Conservation (phyloP, 164 flowering plant species). For the Umbilicus rupestris region DNA sequence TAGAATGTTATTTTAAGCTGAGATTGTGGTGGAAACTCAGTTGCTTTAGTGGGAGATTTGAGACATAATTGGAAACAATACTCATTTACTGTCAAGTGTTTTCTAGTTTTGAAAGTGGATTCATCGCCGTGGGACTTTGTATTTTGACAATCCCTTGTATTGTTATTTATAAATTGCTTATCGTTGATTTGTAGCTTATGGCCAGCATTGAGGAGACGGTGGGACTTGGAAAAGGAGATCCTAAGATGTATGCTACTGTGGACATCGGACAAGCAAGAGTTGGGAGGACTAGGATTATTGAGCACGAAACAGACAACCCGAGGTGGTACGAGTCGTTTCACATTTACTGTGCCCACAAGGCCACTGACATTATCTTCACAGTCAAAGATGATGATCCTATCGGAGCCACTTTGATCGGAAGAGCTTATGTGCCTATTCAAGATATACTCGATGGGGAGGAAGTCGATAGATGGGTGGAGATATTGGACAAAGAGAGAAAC, state of each 20-base stretch:
- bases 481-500: constrained; percentile 28
- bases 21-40: neutral
- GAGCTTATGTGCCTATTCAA: constrained; percentile 48
- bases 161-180: neutral
- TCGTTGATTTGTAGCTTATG: neutral
- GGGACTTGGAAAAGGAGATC: constrained; percentile 1
- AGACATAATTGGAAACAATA: neutral
- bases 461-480: constrained; percentile 35
- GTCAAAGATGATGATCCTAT: constrained; percentile 41
- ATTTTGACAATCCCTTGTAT: neutral
- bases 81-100: neutral
- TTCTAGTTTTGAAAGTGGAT: neutral
- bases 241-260: constrained; percentile 40
- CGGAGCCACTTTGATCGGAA: constrained; percentile 53
- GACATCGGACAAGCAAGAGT: constrained; percentile 53
- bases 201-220: constrained; percentile 2
- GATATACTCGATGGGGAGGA: constrained; percentile 23
- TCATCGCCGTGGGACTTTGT: neutral
- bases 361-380: constrained; percentile 36
- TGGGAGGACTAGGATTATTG: constrained; percentile 34
- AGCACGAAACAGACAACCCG: constrained; percentile 23
- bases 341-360: constrained; percentile 58
- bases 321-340: constrained; percentile 52
- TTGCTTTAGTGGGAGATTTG: neutral
- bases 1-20: neutral